These are phyloP conservation scores for Lactifluus piperatus DNA, from an alignment of 768 basidiomycete genomes.

Conservation along the genomic window DNA sequence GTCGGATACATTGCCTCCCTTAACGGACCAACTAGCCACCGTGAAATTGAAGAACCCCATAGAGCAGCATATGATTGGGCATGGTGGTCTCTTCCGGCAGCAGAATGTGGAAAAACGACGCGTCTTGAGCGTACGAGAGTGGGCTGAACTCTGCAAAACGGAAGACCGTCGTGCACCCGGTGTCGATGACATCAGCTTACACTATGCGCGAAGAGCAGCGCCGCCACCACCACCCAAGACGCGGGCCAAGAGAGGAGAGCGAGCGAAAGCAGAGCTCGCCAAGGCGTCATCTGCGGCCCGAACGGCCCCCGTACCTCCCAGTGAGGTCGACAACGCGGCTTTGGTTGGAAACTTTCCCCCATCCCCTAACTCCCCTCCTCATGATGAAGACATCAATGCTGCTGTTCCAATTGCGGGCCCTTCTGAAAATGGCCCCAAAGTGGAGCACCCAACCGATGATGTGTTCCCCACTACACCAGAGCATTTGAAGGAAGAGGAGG, in stretches of 20 bases:
- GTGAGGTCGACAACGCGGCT: background rate
- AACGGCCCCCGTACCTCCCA: background rate
- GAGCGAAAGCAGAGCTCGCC: slow-evolving; percentile 32
- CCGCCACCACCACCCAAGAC: slow-evolving; percentile 30
- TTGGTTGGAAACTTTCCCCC: background rate
- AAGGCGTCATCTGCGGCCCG: slow-evolving; percentile 34
- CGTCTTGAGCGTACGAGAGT: slow-evolving; percentile 78
- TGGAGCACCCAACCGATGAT: background rate
- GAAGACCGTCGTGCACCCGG: slow-evolving; percentile 70
- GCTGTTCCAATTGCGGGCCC: background rate
- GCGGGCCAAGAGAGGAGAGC: slow-evolving; percentile 35
- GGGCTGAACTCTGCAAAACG: slow-evolving; percentile 67
- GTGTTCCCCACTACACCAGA: slow-evolving; percentile 11
- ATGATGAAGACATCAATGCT: background rate
- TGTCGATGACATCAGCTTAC: slow-evolving; percentile 54
- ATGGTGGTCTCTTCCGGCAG: slow-evolving; percentile 78
- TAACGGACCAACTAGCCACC: slow-evolving; percentile 57
- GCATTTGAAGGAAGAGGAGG: slow-evolving; percentile 20
- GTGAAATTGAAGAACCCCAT: slow-evolving; percentile 87
- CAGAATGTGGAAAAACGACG: slow-evolving; percentile 87
- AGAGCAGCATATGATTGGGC: slow-evolving; percentile 86
- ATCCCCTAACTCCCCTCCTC: slow-evolving; percentile 5
- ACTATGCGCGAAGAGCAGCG: slow-evolving; percentile 32
- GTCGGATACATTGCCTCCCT: slow-evolving; percentile 62
- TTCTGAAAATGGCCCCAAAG: background rate